phyloP scores from a whole-genome alignment of 768 basidiomycete species.

The Boletus rufocinnamomeus region DNA sequence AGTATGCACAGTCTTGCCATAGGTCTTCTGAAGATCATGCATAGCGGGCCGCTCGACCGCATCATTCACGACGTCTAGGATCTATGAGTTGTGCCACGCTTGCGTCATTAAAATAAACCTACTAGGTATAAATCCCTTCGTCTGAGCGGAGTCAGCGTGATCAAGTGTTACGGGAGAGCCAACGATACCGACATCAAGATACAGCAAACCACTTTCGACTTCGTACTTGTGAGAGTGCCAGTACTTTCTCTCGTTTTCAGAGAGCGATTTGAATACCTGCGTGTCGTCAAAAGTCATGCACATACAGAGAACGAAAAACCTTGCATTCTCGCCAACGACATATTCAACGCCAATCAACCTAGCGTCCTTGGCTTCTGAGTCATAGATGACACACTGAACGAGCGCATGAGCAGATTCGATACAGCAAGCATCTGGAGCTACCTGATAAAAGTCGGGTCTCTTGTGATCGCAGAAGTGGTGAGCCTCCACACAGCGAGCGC shows the following conservation, averaged over 20 bases:
- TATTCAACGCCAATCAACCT: constrained; percentile 57
- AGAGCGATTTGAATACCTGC: constrained; percentile 41
- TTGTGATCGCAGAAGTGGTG: constrained; percentile 48
- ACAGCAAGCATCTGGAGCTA: neutral
- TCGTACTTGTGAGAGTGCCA: constrained; percentile 59
- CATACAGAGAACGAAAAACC: neutral
- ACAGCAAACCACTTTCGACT: constrained; percentile 39
- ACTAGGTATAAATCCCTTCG: constrained; percentile 31
- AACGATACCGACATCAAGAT: constrained; percentile 28
- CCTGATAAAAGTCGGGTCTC: constrained; percentile 41
- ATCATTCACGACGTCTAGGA: constrained; percentile 34
- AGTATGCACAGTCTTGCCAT: constrained; percentile 48
- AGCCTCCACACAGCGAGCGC: constrained; percentile 40
- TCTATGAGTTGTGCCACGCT: neutral
- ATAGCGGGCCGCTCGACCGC: constrained; percentile 41
- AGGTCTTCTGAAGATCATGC: constrained; percentile 47
- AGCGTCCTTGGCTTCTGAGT: constrained; percentile 43
- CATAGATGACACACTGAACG: constrained; percentile 46
- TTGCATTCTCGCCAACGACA: constrained; percentile 43
- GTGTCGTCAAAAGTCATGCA: neutral
- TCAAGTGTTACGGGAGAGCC: neutral
- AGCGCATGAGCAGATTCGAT: constrained; percentile 32
- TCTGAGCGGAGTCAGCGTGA: constrained; percentile 11
- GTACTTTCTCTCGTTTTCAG: constrained; percentile 48
- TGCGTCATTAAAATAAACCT: neutral